Percentiles rank a stretch among this genome's conserved stretches.
Conservation (phyloP, 805 yeast species). For the Candida schatavii region DNA sequence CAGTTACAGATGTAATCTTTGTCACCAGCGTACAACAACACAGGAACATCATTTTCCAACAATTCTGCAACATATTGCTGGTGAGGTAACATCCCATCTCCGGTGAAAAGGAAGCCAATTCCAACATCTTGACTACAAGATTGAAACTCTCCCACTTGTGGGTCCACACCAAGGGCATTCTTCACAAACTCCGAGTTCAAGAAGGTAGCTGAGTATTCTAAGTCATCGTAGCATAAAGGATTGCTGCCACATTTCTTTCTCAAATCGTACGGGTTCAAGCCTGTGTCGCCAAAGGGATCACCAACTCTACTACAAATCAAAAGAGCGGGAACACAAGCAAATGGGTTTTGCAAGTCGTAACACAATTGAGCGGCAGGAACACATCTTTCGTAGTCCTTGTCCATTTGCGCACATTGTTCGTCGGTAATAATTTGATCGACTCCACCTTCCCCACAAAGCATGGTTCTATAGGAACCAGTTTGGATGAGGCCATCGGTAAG, state of each 20-base stretch:
- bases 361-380: conserved; percentile 29
- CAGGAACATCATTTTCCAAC: conserved; percentile 38
- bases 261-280: conserved; percentile 64
- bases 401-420: conserved; percentile 34
- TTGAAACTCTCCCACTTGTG: conserved; percentile 44
- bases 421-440: conserved; percentile 33
- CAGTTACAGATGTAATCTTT: conserved; percentile 46
- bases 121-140: conserved; percentile 49
- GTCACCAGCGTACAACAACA: conserved; percentile 44
- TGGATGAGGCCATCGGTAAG: conserved; percentile 43
- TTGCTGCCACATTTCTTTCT: conserved; percentile 52
- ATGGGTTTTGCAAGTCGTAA: conserved; percentile 27
- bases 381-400: conserved; percentile 33
- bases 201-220: conserved; percentile 49
- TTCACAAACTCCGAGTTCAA: conserved; percentile 54
- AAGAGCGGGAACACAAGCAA: conserved; percentile 42
- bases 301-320: conserved; percentile 28
- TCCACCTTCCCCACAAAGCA: conserved; percentile 48
- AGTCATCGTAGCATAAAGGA: conserved; percentile 50
- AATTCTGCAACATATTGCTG: conserved; percentile 56
- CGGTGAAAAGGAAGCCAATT: conserved; percentile 50
- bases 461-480: conserved; percentile 37
- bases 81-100: conserved; percentile 69
- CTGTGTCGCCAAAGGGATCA: conserved; percentile 42
- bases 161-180: conserved; percentile 55